Percentiles rank a stretch among this genome's conserved stretches.
Evolutionary conservation across 23 red algal genomes (phyloP).

Genomic region (Gracilaria gracilis): DNA sequence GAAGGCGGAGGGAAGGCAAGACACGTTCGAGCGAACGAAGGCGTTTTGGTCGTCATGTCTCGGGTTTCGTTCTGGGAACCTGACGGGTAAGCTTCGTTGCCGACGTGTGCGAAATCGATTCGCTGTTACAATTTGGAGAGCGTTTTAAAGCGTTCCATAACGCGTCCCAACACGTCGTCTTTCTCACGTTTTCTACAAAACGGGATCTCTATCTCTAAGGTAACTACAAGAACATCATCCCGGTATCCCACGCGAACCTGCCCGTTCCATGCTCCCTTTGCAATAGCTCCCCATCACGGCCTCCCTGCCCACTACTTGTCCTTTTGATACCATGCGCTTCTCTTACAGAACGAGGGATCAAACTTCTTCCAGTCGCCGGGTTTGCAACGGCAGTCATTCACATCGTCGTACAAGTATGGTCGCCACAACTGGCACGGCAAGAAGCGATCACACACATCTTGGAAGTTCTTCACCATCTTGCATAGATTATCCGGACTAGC

Average conservation of each 20-base stretch:
- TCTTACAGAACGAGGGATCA: slow-evolving; percentile 51
- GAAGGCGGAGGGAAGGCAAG: background rate
- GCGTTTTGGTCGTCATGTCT: no score
- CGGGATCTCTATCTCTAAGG: no score
- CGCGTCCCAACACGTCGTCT: no score
- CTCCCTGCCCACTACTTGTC: background rate
- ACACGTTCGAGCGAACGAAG: no score
- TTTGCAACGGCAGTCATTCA: slow-evolving; percentile 70
- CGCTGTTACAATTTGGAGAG: background rate
- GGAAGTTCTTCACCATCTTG: slow-evolving; percentile 75
- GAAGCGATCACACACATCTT: slow-evolving; percentile 70
- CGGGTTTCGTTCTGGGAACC: no score
- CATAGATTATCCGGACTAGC: slow-evolving; percentile 78
- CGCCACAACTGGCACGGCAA: slow-evolving; percentile 73
- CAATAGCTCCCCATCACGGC: no score
- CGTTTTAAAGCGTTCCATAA: no score
- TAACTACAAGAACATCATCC: no score
- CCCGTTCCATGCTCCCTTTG: no score
- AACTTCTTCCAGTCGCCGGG: slow-evolving; percentile 41
- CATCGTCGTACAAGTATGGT: slow-evolving; percentile 64
- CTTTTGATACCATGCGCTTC: slow-evolving; percentile 45
- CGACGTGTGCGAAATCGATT: background rate
- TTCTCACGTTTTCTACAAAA: no score
- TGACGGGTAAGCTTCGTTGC: no score
- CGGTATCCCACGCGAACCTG: no score